These are phyloP conservation scores for Scedosporium aurantiacum DNA, from an alignment of 2,329 filamentous ascomycete genomes.

Conservation along the genomic window DNA sequence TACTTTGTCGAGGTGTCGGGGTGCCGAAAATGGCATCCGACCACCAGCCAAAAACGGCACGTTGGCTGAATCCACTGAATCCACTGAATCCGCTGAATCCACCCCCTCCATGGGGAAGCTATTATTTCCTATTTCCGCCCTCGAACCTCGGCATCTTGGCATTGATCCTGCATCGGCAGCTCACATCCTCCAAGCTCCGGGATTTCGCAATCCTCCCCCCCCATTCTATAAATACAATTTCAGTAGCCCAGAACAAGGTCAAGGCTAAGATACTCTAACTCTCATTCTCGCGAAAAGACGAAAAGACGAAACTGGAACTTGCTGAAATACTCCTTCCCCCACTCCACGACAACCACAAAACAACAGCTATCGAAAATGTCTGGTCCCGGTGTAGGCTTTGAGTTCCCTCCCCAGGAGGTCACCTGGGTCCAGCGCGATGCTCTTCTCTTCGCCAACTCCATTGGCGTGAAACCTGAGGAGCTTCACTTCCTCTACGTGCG, in stretches of 20 bases:
- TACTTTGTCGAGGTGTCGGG: no score
- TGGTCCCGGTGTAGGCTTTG: slow-evolving; percentile 57
- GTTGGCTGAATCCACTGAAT: no score
- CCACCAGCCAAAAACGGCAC: no score
- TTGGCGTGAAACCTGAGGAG: slow-evolving; percentile 76
- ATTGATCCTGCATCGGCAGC: neutral
- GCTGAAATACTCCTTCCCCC: no score
- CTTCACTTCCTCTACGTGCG: slow-evolving; percentile 84
- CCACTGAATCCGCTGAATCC: neutral
- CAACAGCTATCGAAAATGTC: slow-evolving; percentile 14
- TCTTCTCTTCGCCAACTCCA: slow-evolving; percentile 81
- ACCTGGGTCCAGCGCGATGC: slow-evolving; percentile 82
- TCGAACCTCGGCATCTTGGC: slow-evolving; percentile 5
- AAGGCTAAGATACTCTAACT: neutral
- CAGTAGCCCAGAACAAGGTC: neutral
- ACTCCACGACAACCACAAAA: neutral
- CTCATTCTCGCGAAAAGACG: neutral
- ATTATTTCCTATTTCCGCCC: neutral
- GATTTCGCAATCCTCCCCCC: neutral
- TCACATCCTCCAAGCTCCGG: neutral
- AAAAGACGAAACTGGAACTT: neutral
- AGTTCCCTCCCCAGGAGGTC: slow-evolving; percentile 66
- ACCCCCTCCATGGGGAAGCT: neutral
- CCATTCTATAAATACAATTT: neutral
- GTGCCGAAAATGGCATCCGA: no score